Percentiles rank a stretch among this genome's conserved stretches.
These are phyloP conservation scores for Thelephora terrestris DNA, from an alignment of 1,284 basidiomycete genomes.

Conservation along the genomic window DNA sequence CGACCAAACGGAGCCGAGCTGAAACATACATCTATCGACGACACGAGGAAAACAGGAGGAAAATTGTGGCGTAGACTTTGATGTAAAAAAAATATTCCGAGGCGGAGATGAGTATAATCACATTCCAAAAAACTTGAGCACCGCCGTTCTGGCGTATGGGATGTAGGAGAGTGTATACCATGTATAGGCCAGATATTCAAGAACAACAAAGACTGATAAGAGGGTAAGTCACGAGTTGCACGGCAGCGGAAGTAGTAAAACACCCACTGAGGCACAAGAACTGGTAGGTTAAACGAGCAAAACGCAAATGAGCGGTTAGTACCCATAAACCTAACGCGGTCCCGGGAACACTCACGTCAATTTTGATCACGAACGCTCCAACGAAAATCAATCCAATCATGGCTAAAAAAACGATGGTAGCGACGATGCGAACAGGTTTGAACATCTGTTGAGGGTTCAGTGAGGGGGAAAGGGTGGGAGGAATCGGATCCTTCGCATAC, in stretches of 20 bases:
- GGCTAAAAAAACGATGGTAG: slow-evolving; percentile 69
- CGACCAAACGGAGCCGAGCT: neutral
- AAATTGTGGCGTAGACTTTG: neutral
- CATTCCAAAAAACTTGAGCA: slow-evolving; percentile 56
- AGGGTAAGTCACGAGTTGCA: neutral
- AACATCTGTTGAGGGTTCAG: slow-evolving; percentile 59
- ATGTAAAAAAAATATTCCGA: neutral
- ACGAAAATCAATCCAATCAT: slow-evolving; percentile 76
- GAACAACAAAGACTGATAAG: slow-evolving; percentile 70
- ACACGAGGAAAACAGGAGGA: neutral
- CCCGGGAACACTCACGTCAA: slow-evolving; percentile 39
- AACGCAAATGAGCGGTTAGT: slow-evolving; percentile 5
- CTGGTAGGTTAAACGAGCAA: slow-evolving; percentile 15
- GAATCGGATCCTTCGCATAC: slow-evolving; percentile 28
- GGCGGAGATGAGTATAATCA: slow-evolving; percentile 11
- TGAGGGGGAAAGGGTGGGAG: neutral
- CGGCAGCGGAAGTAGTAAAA: neutral
- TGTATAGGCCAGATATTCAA: slow-evolving; percentile 78
- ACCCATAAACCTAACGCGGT: slow-evolving; percentile 1
- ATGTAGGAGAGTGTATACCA: slow-evolving; percentile 84
- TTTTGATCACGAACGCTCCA: slow-evolving; percentile 65
- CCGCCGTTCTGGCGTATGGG: slow-evolving; percentile 73
- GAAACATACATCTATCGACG: neutral
- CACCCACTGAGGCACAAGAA: slow-evolving; percentile 38
- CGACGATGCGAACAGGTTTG: slow-evolving; percentile 82